Conservation (phyloP, 352 stramenopile genomes). For the Ophiocytium majus region DNA sequence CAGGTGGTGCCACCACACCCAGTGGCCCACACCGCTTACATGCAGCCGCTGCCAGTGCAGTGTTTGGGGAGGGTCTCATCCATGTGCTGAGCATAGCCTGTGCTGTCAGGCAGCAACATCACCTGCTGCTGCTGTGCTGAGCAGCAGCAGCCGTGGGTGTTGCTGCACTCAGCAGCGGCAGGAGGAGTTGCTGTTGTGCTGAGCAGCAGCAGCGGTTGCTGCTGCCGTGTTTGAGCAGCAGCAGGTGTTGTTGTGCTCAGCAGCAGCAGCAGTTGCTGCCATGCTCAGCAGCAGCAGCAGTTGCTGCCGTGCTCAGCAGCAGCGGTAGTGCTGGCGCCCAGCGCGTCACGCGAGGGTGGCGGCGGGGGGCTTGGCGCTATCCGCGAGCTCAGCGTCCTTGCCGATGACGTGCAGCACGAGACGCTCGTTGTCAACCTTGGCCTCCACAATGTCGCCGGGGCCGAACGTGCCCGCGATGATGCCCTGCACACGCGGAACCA, state of each 20-base stretch:
- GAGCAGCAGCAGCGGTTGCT: too few relatives aligned
- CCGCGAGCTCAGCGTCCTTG: background rate
- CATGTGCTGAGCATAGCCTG: too few relatives aligned
- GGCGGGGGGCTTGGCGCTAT: background rate
- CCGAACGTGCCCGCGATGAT: constrained; percentile 22
- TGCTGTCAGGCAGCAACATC: constrained; percentile 44
- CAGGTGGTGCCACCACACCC: too few relatives aligned
- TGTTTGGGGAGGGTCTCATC: too few relatives aligned
- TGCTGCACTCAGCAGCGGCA: constrained; percentile 1
- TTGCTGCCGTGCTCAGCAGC: background rate
- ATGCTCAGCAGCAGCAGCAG: background rate
- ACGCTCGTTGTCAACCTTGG: background rate
- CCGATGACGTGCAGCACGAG: background rate
- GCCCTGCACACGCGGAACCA: too few relatives aligned
- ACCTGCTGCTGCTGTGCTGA: constrained; percentile 64
- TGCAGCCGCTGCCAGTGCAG: too few relatives aligned
- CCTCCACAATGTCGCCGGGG: constrained; percentile 7
- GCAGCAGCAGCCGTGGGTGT: too few relatives aligned
- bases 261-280: background rate
- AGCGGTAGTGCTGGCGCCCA: background rate
- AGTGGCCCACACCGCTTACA: too few relatives aligned
- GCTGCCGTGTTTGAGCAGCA: too few relatives aligned
- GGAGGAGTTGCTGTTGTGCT: constrained; percentile 65
- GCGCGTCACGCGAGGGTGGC: background rate
- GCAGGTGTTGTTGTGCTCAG: too few relatives aligned